Evolutionary conservation across 1,139 yeast species (phyloP).

Genomic region (Pneumocystis jirovecii): DNA sequence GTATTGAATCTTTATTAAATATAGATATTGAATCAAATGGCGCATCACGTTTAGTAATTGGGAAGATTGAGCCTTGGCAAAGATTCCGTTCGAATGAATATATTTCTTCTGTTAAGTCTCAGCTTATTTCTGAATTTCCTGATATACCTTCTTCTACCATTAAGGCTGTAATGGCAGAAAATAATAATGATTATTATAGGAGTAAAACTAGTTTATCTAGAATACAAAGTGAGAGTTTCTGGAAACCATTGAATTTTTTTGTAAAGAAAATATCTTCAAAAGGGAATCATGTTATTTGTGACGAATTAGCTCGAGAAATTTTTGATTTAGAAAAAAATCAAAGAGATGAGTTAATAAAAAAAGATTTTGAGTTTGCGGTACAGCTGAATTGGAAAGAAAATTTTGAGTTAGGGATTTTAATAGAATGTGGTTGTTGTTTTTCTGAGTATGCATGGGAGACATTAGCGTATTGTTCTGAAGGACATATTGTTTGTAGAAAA

Average conservation of each 20-base stretch:
- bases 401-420: conserved; percentile 7
- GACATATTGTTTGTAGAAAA: conserved; percentile 12
- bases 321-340: conserved; percentile 7
- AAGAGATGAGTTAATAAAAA: neutral
- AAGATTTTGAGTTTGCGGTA: conserved; percentile 11
- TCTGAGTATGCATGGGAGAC: conserved; percentile 15
- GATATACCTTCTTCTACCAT: conserved; percentile 7
- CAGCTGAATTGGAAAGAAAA: conserved; percentile 10
- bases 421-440: conserved; percentile 15
- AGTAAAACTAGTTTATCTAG: conserved; percentile 8
- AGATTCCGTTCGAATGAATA: conserved; percentile 13
- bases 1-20: conserved; percentile 12
- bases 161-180: conserved; percentile 10
- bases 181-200: conserved; percentile 11
- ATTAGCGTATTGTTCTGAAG: conserved; percentile 13
- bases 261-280: conserved; percentile 1
- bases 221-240: conserved; percentile 10
- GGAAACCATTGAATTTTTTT: neutral
- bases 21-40: conserved; percentile 8
- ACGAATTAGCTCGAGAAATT: conserved; percentile 12
- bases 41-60: conserved; percentile 8
- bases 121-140: conserved; percentile 7
- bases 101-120: conserved; percentile 6
- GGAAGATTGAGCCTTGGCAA: conserved; percentile 11
- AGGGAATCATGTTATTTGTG: conserved; percentile 5